A percentile compares a stretch with the other conserved stretches of the same genome.
Evolutionary conservation across 108 stramenopile genomes (phyloP).

Genomic region (Fragilariopsis cylindrus): DNA sequence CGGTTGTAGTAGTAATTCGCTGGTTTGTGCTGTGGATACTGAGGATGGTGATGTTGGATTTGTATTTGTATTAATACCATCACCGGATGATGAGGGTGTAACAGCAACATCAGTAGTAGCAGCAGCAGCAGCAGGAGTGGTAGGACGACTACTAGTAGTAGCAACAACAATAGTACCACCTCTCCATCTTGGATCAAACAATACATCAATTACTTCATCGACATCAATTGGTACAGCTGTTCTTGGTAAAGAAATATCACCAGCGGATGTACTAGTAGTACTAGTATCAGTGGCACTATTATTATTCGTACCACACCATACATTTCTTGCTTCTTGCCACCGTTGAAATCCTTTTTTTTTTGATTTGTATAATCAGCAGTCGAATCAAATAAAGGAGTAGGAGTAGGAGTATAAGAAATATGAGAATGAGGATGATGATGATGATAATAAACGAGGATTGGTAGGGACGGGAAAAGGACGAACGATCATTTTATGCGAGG

Average conservation of each 20-base stretch:
- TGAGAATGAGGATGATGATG: no score
- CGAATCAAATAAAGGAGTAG: neutral
- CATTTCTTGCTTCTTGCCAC: constrained; percentile 53
- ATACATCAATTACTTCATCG: constrained; percentile 78
- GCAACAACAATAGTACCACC: constrained; percentile 27
- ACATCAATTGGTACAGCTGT: constrained; percentile 59
- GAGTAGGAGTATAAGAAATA: no score
- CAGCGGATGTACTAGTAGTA: constrained; percentile 12
- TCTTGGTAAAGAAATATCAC: neutral
- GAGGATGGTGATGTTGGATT: neutral
- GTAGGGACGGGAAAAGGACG: no score
- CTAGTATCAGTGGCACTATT: neutral
- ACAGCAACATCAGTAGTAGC: no score
- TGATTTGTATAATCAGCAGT: neutral
- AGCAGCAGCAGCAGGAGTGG: neutral
- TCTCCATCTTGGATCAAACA: constrained; percentile 71
- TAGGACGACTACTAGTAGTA: neutral
- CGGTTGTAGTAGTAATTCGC: neutral
- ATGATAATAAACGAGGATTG: no score
- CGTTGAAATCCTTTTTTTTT: constrained; percentile 37
- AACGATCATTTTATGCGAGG: no score
- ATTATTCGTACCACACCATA: constrained; percentile 26
- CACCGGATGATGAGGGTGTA: neutral
- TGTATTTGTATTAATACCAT: neutral
- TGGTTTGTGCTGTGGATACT: neutral